A percentile compares a stretch with the other conserved stretches of the same genome.
phyloP scores from a whole-genome alignment of 2,329 filamentous ascomycete species.

The Cladophialophora carrionii region DNA sequence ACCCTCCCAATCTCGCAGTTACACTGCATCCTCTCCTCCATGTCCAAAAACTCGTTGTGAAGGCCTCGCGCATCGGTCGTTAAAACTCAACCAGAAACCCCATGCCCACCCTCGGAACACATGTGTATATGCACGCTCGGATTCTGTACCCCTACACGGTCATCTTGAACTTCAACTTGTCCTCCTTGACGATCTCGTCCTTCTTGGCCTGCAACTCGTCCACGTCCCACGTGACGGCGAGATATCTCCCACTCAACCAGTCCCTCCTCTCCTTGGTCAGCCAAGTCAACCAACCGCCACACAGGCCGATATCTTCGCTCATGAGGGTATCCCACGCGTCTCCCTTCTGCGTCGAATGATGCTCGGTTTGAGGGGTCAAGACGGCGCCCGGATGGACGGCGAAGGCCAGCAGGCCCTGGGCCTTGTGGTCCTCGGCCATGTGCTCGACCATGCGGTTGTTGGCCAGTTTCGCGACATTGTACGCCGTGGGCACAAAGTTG shows the following conservation, averaged over 20 bases:
- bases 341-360: slow-evolving; percentile 24
- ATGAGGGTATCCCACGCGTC: slow-evolving; percentile 29
- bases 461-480: slow-evolving; percentile 31
- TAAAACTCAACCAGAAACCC: slow-evolving; percentile 13
- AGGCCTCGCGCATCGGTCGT: slow-evolving; percentile 12
- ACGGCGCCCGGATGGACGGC: slow-evolving; percentile 32
- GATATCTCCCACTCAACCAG: slow-evolving; percentile 31
- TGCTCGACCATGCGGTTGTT: slow-evolving; percentile 30
- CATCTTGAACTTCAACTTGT: slow-evolving; percentile 49
- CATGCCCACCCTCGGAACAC: slow-evolving; percentile 13
- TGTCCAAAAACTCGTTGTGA: slow-evolving; percentile 14
- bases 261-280: slow-evolving; percentile 38
- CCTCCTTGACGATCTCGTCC: slow-evolving; percentile 34
- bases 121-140: slow-evolving; percentile 8
- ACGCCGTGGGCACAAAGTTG: slow-evolving; percentile 25
- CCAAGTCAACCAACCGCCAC: slow-evolving; percentile 39
- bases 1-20: slow-evolving; percentile 6
- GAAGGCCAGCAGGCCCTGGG: slow-evolving; percentile 23
- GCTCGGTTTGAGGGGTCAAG: slow-evolving; percentile 28
- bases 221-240: slow-evolving; percentile 38
- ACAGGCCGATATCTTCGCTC: slow-evolving; percentile 35
- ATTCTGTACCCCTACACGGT: slow-evolving; percentile 16
- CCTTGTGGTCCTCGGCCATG: slow-evolving; percentile 28
- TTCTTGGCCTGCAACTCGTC: slow-evolving; percentile 35
- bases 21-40: slow-evolving; percentile 7